Evolutionary conservation across 2,329 filamentous ascomycete genomes (phyloP).

Genomic region (Cryphonectria carpinicola): DNA sequence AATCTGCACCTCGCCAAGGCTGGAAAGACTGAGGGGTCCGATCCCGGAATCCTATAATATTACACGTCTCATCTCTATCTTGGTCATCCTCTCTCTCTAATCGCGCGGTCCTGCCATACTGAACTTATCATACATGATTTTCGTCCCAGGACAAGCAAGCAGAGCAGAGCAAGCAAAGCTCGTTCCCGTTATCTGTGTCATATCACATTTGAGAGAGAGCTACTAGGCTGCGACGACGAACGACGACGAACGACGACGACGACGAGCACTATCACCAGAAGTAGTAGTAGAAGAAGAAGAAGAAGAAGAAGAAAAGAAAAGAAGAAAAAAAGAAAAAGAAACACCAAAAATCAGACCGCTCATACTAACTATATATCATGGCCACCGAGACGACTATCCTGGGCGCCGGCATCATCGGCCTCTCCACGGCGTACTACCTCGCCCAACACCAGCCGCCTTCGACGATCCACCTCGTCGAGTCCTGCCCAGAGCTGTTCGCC

Average conservation of each 20-base stretch:
- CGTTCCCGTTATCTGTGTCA: background rate
- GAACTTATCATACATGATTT: background rate
- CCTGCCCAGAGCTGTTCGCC: slow-evolving; percentile 62
- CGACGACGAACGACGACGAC: background rate
- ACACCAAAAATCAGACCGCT: background rate
- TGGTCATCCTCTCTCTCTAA: background rate
- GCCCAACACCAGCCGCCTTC: slow-evolving; percentile 50
- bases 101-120: background rate
- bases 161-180: background rate
- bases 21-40: background rate
- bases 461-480: slow-evolving; percentile 53
- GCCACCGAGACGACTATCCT: slow-evolving; percentile 61
- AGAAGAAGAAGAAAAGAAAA: background rate
- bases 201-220: background rate
- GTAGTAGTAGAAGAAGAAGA: background rate
- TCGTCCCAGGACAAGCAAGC: background rate
- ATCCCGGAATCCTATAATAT: background rate
- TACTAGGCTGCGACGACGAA: background rate
- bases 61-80: background rate
- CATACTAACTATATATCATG: slow-evolving; percentile 33
- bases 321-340: too few species aligned
- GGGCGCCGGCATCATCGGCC: slow-evolving; percentile 71
- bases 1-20: background rate
- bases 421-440: slow-evolving; percentile 74
- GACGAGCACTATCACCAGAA: background rate